Evolutionary conservation across 352 stramenopile genomes (phyloP).

Genomic region (Pythium diclinum): DNA sequence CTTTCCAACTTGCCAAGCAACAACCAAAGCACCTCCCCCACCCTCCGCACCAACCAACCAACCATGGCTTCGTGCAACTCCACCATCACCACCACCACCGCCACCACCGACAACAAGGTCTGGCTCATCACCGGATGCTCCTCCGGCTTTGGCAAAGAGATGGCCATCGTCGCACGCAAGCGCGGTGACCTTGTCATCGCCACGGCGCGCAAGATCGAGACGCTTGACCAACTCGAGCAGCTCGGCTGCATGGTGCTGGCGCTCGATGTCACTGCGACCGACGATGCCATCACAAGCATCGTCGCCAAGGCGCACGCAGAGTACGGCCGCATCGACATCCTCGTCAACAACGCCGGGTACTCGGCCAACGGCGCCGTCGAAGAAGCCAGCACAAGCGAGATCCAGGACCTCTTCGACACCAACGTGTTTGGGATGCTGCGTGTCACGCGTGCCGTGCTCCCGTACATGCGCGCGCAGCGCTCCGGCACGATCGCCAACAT

Average conservation of each 20-base stretch:
- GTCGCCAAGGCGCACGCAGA: slow-evolving; percentile 31
- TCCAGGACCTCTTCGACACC: slow-evolving; percentile 36
- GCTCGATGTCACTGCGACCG: slow-evolving; percentile 45
- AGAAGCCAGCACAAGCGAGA: slow-evolving; percentile 40
- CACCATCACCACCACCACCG: no score
- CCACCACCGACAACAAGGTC: slow-evolving; percentile 32
- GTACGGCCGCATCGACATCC: slow-evolving; percentile 48
- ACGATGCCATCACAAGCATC: slow-evolving; percentile 30
- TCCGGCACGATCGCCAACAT: slow-evolving; percentile 48
- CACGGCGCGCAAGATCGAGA: slow-evolving; percentile 37
- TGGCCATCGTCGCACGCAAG: slow-evolving; percentile 39
- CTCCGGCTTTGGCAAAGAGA: slow-evolving; percentile 43
- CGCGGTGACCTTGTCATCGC: slow-evolving; percentile 47
- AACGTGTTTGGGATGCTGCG: slow-evolving; percentile 41
- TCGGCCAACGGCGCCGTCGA: slow-evolving; percentile 43
- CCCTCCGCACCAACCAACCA: no score
- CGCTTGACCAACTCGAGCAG: slow-evolving; percentile 35
- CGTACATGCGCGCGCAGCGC: slow-evolving; percentile 40
- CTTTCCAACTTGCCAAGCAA: no score
- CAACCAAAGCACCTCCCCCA: no score
- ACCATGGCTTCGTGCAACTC: slow-evolving; percentile 1
- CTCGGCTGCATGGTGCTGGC: slow-evolving; percentile 29
- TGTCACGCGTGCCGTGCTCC: slow-evolving; percentile 37
- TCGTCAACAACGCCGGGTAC: slow-evolving; percentile 54
- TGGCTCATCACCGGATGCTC: slow-evolving; percentile 57